Evolutionary conservation across 2,329 filamentous ascomycete species (phyloP).

Genomic region (Penicillium brevicompactum): DNA sequence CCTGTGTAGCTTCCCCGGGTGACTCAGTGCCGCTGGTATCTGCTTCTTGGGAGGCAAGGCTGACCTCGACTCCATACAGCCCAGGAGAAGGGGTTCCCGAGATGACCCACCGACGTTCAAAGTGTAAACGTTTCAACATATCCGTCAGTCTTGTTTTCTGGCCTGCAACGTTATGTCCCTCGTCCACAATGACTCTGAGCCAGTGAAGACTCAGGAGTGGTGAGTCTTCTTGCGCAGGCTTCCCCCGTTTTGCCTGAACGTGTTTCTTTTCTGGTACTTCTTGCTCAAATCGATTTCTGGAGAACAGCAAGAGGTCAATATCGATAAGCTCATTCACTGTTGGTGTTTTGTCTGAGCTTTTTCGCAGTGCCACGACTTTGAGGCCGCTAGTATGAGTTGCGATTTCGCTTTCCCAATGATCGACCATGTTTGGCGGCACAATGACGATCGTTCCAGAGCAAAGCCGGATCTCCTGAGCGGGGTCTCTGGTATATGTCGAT

Average conservation of each 20-base stretch:
- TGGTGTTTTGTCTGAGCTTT: slow-evolving; percentile 58
- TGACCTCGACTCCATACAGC: slow-evolving; percentile 73
- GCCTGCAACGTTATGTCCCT: slow-evolving; percentile 83
- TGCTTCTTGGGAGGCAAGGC: slow-evolving; percentile 49
- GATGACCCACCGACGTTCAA: slow-evolving; percentile 82
- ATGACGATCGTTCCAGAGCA: slow-evolving; percentile 74
- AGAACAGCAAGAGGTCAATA: slow-evolving; percentile 79
- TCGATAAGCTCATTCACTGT: slow-evolving; percentile 58
- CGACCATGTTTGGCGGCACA: slow-evolving; percentile 78
- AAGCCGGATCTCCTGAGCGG: slow-evolving; percentile 57
- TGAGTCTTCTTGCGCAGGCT: slow-evolving; percentile 45
- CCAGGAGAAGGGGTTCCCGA: slow-evolving; percentile 88
- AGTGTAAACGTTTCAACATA: slow-evolving; percentile 55
- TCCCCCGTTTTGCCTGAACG: slow-evolving; percentile 49
- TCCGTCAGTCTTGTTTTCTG: slow-evolving; percentile 58
- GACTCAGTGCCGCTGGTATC: slow-evolving; percentile 38
- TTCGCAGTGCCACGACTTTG: slow-evolving; percentile 64
- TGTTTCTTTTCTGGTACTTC: slow-evolving; percentile 57
- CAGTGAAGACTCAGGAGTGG: slow-evolving; percentile 74
- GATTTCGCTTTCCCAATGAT: slow-evolving; percentile 84
- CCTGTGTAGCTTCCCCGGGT: slow-evolving; percentile 32
- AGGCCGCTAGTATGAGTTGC: slow-evolving; percentile 72
- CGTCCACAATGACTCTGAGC: slow-evolving; percentile 87
- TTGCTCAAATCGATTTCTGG: slow-evolving; percentile 70
- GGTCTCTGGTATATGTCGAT: slow-evolving; percentile 39